A percentile compares a stretch with the other conserved stretches of the same genome.
phyloP scores from a whole-genome alignment of 2,329 filamentous ascomycete genomes.

The Colletotrichum euphorbiae region DNA sequence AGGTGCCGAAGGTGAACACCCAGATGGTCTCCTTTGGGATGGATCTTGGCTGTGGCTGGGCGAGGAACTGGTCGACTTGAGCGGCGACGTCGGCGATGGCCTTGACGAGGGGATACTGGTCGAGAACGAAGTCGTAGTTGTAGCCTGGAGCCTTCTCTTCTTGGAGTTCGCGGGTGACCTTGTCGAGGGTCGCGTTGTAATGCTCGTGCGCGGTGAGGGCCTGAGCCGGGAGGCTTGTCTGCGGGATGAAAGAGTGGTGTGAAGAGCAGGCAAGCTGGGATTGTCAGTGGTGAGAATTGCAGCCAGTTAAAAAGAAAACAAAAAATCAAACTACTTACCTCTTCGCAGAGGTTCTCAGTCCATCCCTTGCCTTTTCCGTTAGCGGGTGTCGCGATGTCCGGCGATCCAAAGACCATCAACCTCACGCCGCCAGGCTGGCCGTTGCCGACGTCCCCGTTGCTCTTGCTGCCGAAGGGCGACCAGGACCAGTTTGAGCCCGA shows the following conservation, averaged over 20 bases:
- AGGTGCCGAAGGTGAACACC: constrained; percentile 65
- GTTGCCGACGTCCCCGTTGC: constrained; percentile 24
- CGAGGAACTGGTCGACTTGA: constrained; percentile 61
- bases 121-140: constrained; percentile 57
- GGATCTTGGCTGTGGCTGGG: constrained; percentile 47
- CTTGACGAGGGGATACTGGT: constrained; percentile 56
- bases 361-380: constrained; percentile 51
- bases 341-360: constrained; percentile 61
- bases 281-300: not conserved
- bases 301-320: not conserved
- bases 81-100: constrained; percentile 55
- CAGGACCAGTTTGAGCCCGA: constrained; percentile 25
- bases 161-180: constrained; percentile 47
- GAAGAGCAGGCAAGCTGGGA: constrained; percentile 59
- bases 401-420: constrained; percentile 63
- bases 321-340: constrained; percentile 50
- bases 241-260: constrained; percentile 60
- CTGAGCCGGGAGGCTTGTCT: constrained; percentile 57
- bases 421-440: constrained; percentile 53
- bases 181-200: constrained; percentile 61
- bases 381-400: constrained; percentile 55
- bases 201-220: constrained; percentile 64
- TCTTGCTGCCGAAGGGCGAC: constrained; percentile 36
- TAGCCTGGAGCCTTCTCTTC: constrained; percentile 49
- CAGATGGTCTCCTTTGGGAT: constrained; percentile 62